A percentile compares a stretch with the other conserved stretches of the same genome.
Conservation (phyloP, 2,329 filamentous ascomycete species). For the Thielaviopsis euricoi region DNA sequence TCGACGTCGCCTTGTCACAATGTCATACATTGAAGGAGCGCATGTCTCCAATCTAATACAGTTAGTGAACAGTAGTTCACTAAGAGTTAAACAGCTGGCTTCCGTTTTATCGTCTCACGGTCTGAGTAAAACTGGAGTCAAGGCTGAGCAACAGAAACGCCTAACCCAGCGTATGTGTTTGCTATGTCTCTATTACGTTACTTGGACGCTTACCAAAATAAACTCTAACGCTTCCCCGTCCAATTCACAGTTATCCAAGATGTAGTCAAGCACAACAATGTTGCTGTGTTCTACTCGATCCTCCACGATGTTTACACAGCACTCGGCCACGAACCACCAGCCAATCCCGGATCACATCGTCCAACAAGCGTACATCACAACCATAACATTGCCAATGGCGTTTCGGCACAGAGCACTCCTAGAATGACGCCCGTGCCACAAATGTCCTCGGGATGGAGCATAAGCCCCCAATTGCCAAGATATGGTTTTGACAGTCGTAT, state of each 20-base stretch:
- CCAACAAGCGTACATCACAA: background rate
- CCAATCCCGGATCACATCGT: background rate
- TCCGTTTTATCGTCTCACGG: conserved; percentile 59
- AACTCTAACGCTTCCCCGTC: background rate
- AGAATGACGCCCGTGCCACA: background rate
- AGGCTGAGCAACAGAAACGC: conserved; percentile 63
- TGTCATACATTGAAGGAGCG: conserved; percentile 3
- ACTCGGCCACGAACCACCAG: background rate
- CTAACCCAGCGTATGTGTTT: conserved; percentile 56
- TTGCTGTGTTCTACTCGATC: conserved; percentile 26
- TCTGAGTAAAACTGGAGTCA: conserved; percentile 66
- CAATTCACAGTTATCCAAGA: conserved; percentile 26
- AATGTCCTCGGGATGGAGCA: background rate
- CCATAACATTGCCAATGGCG: background rate
- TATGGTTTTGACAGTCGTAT: background rate
- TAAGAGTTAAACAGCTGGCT: conserved; percentile 52
- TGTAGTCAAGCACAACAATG: conserved; percentile 22
- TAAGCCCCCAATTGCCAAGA: background rate
- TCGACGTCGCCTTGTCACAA: background rate
- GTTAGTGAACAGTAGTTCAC: conserved; percentile 25
- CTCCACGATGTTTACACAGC: conserved; percentile 3
- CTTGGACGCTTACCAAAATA: background rate
- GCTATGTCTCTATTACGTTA: background rate
- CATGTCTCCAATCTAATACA: conserved; percentile 31
- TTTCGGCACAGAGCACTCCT: background rate